phyloP scores from a whole-genome alignment of 192 early-diverging fungal species.

The Pilaira anomala region DNA sequence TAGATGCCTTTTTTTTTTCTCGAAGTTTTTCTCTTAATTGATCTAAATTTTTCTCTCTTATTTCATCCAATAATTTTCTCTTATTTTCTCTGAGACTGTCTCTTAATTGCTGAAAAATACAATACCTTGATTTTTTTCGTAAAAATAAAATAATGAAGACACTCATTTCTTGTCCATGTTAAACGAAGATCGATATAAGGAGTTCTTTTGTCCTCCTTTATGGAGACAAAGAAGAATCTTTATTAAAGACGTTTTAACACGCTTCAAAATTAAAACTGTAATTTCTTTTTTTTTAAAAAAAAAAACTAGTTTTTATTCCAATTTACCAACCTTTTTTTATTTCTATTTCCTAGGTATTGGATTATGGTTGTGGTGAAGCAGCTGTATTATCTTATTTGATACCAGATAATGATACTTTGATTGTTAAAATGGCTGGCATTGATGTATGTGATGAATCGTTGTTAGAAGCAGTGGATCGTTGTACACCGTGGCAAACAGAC shows the following conservation, averaged over 20 bases:
- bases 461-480: constrained; percentile 39
- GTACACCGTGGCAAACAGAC: constrained; percentile 63
- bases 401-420: constrained; percentile 41
- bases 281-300: not conserved
- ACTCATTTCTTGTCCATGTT: no score
- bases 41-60: no score
- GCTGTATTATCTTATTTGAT: constrained; percentile 65
- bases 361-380: constrained; percentile 87
- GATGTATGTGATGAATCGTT: constrained; percentile 59
- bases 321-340: no score
- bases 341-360: constrained; percentile 55
- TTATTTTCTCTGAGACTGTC: no score
- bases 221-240: constrained; percentile 81
- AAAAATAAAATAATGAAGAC: no score
- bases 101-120: no score
- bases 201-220: constrained; percentile 56
- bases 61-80: no score
- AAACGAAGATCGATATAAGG: not conserved
- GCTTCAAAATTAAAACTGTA: not conserved
- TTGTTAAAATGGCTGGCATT: constrained; percentile 64
- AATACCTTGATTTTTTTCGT: no score
- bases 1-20: no score
- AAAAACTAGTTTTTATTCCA: no score
- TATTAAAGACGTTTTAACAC: constrained; percentile 45
- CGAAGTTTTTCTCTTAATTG: no score